phyloP scores from a whole-genome alignment of 2,329 filamentous ascomycete species.

The Colletotrichum sp. region DNA sequence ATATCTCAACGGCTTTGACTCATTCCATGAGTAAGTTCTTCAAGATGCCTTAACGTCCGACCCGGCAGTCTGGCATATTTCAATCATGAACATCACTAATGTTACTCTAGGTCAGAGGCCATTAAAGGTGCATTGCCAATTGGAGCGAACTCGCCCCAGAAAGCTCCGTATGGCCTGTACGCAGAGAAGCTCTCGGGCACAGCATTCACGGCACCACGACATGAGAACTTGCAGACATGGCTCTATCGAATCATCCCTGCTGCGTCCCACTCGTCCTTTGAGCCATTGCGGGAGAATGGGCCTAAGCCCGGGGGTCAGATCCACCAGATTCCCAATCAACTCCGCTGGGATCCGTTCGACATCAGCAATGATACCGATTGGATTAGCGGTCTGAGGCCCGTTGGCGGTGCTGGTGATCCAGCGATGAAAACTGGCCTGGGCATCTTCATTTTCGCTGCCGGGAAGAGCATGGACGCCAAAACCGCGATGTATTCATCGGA shows the following conservation, averaged over 20 bases:
- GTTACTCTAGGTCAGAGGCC: constrained; percentile 61
- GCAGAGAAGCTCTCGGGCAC: constrained; percentile 70
- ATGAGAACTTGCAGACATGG: constrained; percentile 65
- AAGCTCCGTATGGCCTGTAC: constrained; percentile 71
- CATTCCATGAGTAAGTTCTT: constrained; percentile 68
- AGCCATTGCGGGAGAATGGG: constrained; percentile 22
- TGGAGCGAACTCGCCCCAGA: constrained; percentile 74
- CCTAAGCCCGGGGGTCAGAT: constrained; percentile 57
- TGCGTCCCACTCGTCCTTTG: constrained; percentile 50
- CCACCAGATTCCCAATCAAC: constrained; percentile 80
- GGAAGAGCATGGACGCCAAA: constrained; percentile 69
- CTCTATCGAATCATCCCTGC: constrained; percentile 64
- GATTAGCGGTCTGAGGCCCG: constrained; percentile 56
- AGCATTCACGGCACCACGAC: constrained; percentile 63
- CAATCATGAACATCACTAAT: background rate
- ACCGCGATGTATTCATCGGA: constrained; percentile 76
- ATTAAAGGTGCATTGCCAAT: constrained; percentile 70
- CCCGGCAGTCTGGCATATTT: fast-evolving
- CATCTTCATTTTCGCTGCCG: constrained; percentile 72
- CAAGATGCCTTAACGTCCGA: fast-evolving
- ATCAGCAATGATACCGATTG: constrained; percentile 50
- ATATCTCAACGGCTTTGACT: constrained; percentile 73
- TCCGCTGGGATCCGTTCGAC: constrained; percentile 84
- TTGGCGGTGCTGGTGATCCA: constrained; percentile 74
- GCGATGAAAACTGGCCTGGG: constrained; percentile 72